Evolutionary conservation across 139 green algal genomes (phyloP), one percentile per base, ranked within the genome.

Genomic region (Volvox africanus): DNA sequence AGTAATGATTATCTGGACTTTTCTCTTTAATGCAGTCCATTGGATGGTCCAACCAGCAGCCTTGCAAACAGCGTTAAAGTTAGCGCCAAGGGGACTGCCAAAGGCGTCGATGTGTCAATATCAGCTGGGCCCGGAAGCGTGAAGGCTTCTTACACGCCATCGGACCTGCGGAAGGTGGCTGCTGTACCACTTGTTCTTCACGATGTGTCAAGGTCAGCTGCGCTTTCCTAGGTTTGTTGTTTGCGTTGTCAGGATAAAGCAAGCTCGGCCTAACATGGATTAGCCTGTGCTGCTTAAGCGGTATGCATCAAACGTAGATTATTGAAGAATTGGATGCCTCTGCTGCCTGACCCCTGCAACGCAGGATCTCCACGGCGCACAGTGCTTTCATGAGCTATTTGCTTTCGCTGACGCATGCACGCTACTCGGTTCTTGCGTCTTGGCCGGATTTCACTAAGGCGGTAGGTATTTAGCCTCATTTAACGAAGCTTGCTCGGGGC

Each of bases 381-480:
- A 82, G 77, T 36, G 85, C 68, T 1, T 91, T 96, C 83, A 89
- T 95, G 88, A 93, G 94, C 83, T 92, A 95, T 91, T 90, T 96
- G 77, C 86, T 96, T 32, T 73, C 81, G 73, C 88, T 95, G n/a
- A 88, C 90, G 2, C 87, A 94, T 21, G 94, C 94, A 88, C 92
- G 94, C 21, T 96, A 96, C 89, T 93, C 91, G 24, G 88, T 96
- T 61, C 94, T 96, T 32, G 93, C 94, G 11, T 92, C 93, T 22
- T 96, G 94, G 94, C 94, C 94, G 1, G 94, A 96, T 86, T 96
- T 96, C 90, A 93, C 90, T 20, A 94, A 79, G 28, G 93, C 93
- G 33, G 92, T 94, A 44, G 89, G 92, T 82, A 14, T 19, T 17
- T 69, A n/a, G n/a, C n/a, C n/a, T n/a, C n/a, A n/a, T n/a, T n/a